A percentile compares a stretch with the other conserved stretches of the same genome.
These are phyloP conservation scores for Calonectria hawksworthii DNA, from an alignment of 2,329 filamentous ascomycete species.

Conservation along the genomic window DNA sequence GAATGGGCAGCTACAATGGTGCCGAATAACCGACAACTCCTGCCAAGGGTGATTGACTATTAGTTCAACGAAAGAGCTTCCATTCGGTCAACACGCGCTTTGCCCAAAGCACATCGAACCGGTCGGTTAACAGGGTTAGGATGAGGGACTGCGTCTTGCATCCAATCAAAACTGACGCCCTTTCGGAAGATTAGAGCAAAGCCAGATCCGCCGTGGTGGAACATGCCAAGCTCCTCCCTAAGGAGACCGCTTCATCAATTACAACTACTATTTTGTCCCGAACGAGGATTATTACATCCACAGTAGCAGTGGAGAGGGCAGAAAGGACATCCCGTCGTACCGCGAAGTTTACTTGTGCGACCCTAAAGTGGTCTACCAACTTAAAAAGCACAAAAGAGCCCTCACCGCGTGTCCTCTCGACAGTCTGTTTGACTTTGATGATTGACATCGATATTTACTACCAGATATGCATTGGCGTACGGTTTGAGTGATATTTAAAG, in stretches of 20 bases:
- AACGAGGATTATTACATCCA: background rate
- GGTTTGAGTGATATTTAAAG: background rate
- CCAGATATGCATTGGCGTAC: background rate
- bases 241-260: background rate
- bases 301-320: background rate
- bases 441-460: background rate
- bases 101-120: too few relatives aligned
- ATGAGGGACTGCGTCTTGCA: too few relatives aligned
- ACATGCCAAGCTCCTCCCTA: too few relatives aligned
- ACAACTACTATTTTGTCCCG: background rate
- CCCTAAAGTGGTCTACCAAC: background rate
- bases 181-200: too few relatives aligned
- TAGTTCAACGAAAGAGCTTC: too few relatives aligned
- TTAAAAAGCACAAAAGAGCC: background rate
- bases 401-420: background rate
- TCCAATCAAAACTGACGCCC: too few relatives aligned
- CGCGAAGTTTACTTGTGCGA: background rate
- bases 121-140: too few relatives aligned
- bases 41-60: too few relatives aligned
- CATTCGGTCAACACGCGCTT: too few relatives aligned
- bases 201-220: too few relatives aligned
- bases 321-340: background rate
- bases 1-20: too few relatives aligned
- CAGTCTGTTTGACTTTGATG: background rate
- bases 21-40: too few relatives aligned